Conservation (phyloP, 306 rosid species). For the Cucumis sativus region DNA sequence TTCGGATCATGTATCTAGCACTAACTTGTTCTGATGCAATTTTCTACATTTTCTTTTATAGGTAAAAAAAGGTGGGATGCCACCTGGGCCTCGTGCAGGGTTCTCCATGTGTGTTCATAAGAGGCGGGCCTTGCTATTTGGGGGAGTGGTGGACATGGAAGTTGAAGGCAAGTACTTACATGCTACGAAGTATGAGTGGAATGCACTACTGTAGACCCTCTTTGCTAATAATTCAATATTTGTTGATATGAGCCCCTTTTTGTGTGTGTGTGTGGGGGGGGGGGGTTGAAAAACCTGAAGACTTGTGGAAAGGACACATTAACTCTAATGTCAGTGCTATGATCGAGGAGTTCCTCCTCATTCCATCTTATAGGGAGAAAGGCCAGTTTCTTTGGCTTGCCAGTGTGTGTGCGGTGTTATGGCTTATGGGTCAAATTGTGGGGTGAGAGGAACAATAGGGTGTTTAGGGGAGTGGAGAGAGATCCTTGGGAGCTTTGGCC, state of each 20-base stretch:
- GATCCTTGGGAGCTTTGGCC: no score
- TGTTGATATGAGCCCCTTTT: neutral
- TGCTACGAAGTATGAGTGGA: neutral
- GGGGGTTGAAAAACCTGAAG: neutral
- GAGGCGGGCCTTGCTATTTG: slow-evolving; percentile 79
- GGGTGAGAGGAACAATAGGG: no score
- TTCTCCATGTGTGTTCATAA: slow-evolving; percentile 92
- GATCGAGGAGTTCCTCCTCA: no score
- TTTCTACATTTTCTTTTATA: slow-evolving; percentile 14
- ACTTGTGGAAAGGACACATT: neutral
- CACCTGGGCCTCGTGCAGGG: slow-evolving; percentile 98
- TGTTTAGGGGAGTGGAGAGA: no score
- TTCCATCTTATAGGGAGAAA: no score
- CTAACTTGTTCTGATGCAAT: neutral
- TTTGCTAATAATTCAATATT: neutral
- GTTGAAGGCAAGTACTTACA: slow-evolving; percentile 58
- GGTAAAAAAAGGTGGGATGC: slow-evolving; percentile 98
- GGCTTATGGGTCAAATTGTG: no score
- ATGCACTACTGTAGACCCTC: neutral
- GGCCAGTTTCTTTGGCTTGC: no score
- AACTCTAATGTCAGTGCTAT: neutral
- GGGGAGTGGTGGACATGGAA: slow-evolving; percentile 98
- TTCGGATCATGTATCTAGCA: neutral
- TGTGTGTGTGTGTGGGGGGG: no score
- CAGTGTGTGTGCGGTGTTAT: no score